Conservation (phyloP, 805 yeast species). For the Wickerhamiella bombiphila region DNA sequence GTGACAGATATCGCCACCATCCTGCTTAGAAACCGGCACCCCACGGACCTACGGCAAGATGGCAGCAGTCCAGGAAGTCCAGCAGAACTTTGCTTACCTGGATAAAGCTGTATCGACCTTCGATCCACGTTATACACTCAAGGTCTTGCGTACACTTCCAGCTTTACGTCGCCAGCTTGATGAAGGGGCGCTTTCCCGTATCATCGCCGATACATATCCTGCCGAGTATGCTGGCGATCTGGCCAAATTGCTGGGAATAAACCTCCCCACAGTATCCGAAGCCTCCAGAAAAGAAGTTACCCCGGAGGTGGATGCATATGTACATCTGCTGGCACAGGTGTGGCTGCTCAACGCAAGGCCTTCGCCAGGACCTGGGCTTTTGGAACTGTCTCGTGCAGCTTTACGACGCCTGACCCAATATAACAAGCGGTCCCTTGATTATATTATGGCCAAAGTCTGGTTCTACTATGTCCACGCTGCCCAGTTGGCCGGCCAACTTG, state of each 20-base stretch:
- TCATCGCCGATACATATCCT: constrained; percentile 29
- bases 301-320: constrained; percentile 69
- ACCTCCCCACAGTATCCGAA: constrained; percentile 1
- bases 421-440: constrained; percentile 73
- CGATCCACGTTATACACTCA: constrained; percentile 79
- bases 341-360: constrained; percentile 52
- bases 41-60: too few species aligned
- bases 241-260: not conserved
- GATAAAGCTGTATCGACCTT: constrained; percentile 52
- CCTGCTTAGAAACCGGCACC: not conserved
- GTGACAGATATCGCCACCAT: too few species aligned
- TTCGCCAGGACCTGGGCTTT: constrained; percentile 24
- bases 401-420: constrained; percentile 35
- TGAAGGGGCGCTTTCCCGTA: constrained; percentile 37
- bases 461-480: constrained; percentile 70
- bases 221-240: not conserved
- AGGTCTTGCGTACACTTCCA: constrained; percentile 72
- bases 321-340: constrained; percentile 66
- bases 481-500: constrained; percentile 41
- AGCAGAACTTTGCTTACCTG: constrained; percentile 31
- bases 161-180: constrained; percentile 52
- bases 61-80: constrained; percentile 18
- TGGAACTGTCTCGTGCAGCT: constrained; percentile 36
- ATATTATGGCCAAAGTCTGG: constrained; percentile 83
- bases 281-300: not conserved